Evolutionary conservation across 2,329 filamentous ascomycete genomes (phyloP), one percentile per base, ranked within the genome.

Genomic region (Xylariaceae sp.): DNA sequence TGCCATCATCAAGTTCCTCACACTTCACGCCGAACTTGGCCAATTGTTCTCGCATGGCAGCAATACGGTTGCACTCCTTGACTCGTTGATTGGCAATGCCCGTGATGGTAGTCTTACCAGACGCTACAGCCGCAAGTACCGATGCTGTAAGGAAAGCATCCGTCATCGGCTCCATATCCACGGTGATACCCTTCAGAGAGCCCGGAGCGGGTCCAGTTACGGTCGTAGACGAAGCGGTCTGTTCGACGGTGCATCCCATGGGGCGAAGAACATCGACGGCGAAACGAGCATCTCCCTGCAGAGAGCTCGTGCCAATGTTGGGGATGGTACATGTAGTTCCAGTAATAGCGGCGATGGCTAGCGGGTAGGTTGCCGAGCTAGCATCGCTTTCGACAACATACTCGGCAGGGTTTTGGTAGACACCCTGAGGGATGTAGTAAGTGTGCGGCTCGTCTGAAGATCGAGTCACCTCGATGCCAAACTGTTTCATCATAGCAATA

Each of bases 101-200:
- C 13, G 87, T 88, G 65, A 99, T 97, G 58, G 85, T 85, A 0
- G 94, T 99, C 54, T 86, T 86, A 1, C 90, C 90, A 11, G 83
- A 85, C 8, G 93, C 92, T 49, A 96, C 90, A 42, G 94, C 94
- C 30, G 92, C 94, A 51, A 99, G 82, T 3, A 96, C 92, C 1
- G 92, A 95, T 15, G 94, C 94, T 3, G 92, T 97, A 55, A 99
- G 81, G 80, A 99, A 99, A 53, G 94, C 94, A 74, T 99, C 94
- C 0, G 94, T 99, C 94, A 99, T 99, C 1, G 93, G 89, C 73
- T 97, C 94, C 94, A 99, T 99, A 70, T 99, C 92, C 34, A 99
- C 86, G 15, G 86, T 77, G 10, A 99, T 78, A 0, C 90, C 88
- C 67, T 86, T 86, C 45, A 99, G 77, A 13, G 82, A 76, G 9